These are phyloP conservation scores for Nidula niveotomentosa DNA, from an alignment of 1,284 basidiomycete genomes.

Conservation along the genomic window DNA sequence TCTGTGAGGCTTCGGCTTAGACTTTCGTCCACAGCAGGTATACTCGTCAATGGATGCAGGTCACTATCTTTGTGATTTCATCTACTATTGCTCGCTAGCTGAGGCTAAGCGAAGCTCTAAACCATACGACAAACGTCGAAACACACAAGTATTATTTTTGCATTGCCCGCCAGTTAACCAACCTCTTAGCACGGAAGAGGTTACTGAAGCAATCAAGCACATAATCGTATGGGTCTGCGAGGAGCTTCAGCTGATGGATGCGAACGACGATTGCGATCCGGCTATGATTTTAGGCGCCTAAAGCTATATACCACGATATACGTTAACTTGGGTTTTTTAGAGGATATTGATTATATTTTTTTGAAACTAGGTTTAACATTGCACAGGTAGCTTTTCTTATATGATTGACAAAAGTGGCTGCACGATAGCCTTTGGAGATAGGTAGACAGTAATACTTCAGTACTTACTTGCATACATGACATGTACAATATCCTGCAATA, in stretches of 20 bases:
- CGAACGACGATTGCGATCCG: conserved; percentile 17
- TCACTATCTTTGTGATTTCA: conserved; percentile 76
- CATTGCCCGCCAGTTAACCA: conserved; percentile 68
- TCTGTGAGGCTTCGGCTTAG: conserved; percentile 5
- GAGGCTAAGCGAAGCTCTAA: conserved; percentile 56
- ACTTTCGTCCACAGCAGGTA: conserved; percentile 44
- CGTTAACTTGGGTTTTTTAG: too few relatives aligned
- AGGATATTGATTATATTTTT: too few relatives aligned
- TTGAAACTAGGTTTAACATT: too few relatives aligned
- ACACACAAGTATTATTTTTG: conserved; percentile 65
- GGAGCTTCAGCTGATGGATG: conserved; percentile 32
- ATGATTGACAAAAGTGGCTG: too few relatives aligned
- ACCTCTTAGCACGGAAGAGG: conserved; percentile 61
- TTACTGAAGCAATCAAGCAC: conserved; percentile 61
- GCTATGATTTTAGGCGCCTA: neutral
- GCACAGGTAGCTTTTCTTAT: too few relatives aligned
- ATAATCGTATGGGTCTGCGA: conserved; percentile 60
- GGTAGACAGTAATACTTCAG: too few relatives aligned
- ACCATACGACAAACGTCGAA: conserved; percentile 53
- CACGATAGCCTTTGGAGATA: too few relatives aligned
- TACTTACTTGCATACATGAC: too few relatives aligned
- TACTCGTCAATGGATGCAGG: conserved; percentile 75
- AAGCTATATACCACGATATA: too few relatives aligned
- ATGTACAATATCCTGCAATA: too few relatives aligned
- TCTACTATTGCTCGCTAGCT: conserved; percentile 78